Evolutionary conservation across 2,329 filamentous ascomycete genomes (phyloP).

Genomic region (Colletotrichum kahawae): DNA sequence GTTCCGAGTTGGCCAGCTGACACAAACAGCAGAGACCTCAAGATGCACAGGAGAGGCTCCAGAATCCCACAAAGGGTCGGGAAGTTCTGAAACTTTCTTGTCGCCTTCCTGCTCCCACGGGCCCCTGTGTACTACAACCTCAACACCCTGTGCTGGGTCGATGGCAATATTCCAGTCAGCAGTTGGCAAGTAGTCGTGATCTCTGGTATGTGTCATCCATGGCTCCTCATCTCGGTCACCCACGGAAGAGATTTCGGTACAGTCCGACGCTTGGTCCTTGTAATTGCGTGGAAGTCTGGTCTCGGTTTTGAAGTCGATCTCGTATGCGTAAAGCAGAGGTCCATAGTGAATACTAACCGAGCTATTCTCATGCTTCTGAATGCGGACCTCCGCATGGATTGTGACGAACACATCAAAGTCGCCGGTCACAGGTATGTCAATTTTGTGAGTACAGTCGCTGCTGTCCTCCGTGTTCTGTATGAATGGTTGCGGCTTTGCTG

Average conservation of each 20-base stretch:
- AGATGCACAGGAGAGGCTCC: constrained; percentile 35
- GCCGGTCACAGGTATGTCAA: constrained; percentile 15
- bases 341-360: constrained; percentile 49
- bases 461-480: neutral
- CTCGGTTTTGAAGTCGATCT: constrained; percentile 33
- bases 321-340: constrained; percentile 46
- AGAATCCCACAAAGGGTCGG: constrained; percentile 33
- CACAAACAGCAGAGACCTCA: constrained; percentile 32
- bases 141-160: constrained; percentile 20
- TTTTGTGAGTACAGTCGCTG: neutral
- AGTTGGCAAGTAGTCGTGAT: constrained; percentile 36
- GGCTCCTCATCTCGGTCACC: constrained; percentile 21
- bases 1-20: neutral
- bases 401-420: constrained; percentile 19
- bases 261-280: constrained; percentile 25
- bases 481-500: neutral
- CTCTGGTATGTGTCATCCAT: constrained; percentile 26
- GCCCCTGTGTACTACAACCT: constrained; percentile 18
- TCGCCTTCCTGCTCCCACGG: constrained; percentile 15
- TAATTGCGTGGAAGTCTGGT: neutral
- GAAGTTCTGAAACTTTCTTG: constrained; percentile 29
- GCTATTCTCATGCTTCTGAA: constrained; percentile 30
- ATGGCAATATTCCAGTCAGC: constrained; percentile 36
- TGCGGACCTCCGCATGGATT: constrained; percentile 22
- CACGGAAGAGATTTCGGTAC: constrained; percentile 27